These are phyloP conservation scores for Pichia kluyveri DNA, from an alignment of 805 yeast species.

Conservation along the genomic window DNA sequence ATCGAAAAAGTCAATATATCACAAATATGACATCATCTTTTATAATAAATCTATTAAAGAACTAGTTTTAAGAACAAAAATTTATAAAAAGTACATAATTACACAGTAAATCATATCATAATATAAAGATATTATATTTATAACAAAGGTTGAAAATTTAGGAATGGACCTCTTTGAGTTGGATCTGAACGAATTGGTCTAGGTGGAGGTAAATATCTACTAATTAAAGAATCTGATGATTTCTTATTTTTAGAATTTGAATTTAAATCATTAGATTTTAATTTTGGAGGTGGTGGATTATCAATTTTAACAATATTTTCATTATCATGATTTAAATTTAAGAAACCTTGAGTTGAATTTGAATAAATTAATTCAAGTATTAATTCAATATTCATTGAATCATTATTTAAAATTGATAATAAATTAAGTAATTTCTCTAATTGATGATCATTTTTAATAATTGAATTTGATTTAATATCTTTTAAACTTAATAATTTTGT, in stretches of 20 bases:
- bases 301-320: too few species aligned
- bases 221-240: constrained; percentile 4
- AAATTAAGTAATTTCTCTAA: constrained; percentile 34
- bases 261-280: background rate
- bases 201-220: constrained; percentile 12
- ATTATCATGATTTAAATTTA: constrained; percentile 21
- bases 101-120: too few species aligned
- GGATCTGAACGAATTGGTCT: constrained; percentile 8
- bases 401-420: constrained; percentile 11
- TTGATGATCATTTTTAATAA: constrained; percentile 37
- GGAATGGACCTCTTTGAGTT: constrained; percentile 9
- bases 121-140: constrained; percentile 1
- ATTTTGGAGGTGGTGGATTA: constrained; percentile 2
- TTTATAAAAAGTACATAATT: too few species aligned
- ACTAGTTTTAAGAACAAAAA: too few species aligned
- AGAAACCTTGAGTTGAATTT: constrained; percentile 19
- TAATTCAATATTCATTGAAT: constrained; percentile 23
- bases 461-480: constrained; percentile 21
- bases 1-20: too few species aligned
- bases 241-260: background rate
- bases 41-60: too few species aligned
- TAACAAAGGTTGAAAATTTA: constrained; percentile 24
- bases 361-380: constrained; percentile 31
- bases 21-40: too few species aligned
- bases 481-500: constrained; percentile 28